Base-by-base conservation (phyloP, 2,329 filamentous ascomycete genomes). In the Didymella exigua region DNA sequence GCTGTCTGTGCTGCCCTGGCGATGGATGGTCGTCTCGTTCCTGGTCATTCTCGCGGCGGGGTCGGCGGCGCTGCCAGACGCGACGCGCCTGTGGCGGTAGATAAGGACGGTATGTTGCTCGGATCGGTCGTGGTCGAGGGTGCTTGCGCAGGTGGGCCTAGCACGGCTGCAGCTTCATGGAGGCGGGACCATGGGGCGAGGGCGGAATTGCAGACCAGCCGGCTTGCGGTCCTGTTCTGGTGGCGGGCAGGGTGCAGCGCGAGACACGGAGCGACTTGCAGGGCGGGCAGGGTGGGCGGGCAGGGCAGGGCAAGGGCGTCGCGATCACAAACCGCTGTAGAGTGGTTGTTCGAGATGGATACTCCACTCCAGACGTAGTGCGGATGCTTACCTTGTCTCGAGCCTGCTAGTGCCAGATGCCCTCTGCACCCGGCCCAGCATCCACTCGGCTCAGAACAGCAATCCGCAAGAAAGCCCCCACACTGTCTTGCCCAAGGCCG, bases 1-100 rank as follows among this genome's bases (percentile, higher is more conserved):
- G 81, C 84, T 86, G 77, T 85, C 85, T 62, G 82, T 78, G 61
- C 86, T 87, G 78, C 83, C 86, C 82, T 88, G 84, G 77, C 86
- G 87, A 76, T 81, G 80, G 68, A 77, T 76, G 68, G 79, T 78
- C 73, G 89, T 85, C 73, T 89, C 86, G 79, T 87, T 84, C 76
- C 82, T 84, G 77, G 86, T 84, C 88, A 90, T 90, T 44, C 45
- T 68, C 60, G 55, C 56, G 41, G 53, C 60, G 51, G 56, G 55
- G 40, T 37, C 41, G 41, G 47, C 53, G 42, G 52, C 41, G 52
- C 29, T 37, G 46, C 34, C 46, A 24, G 46, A 50, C 46, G 52
- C 52, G 46, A 41, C 27, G 46, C 38, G 38, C 38, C 34, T 37
- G 46, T 52, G 56, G 62, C 60, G 56, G 58, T 61, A 58, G 56